Base-by-base conservation (phyloP, 768 basidiomycete genomes). In the Zangia roseola region DNA sequence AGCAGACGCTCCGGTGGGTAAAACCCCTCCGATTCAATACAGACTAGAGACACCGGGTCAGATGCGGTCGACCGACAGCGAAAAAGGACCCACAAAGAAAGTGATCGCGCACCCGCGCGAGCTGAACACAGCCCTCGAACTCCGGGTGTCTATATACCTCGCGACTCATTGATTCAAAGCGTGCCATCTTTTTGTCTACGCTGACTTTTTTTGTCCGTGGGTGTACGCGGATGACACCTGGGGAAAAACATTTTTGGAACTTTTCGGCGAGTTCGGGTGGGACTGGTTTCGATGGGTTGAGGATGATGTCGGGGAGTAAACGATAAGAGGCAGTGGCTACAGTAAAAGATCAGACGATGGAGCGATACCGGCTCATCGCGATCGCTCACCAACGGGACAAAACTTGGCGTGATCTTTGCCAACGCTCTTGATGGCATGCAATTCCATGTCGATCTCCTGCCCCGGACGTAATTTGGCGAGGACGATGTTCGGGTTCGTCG, bases 351-450 rank as follows among this genome's bases (percentile, higher is more conserved):
- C 31, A 57, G 36, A 19, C 1, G 13, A 39, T 26, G n/a, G 45
- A n/a, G 25, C 9, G 37, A 25, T 30, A 30, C 20, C 12, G 19
- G 25, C 17, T 12, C 19, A 30, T 43, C 9, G 36, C 16, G 36
- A 31, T 31, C 7, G 71, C 81, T 48, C 58, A 90, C 94, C 92
- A 43, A 98, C 97, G 25, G 97, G 94, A 49, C 83, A 91, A 67
- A 91, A 99, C 65, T 99, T 99, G 39, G 97, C 94, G 60, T 99
- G 95, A 53, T 94, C 92, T 60, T 90, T 90, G 14, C 94, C 94
- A 14, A 91, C 82, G 13, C 92, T 90, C 61, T 98, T 98, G 52
- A 94, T 74, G 19, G 93, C 94, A 61, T 98, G 94, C 47, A 94
- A 60, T 60, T 93, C 88, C 72, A 91, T 80, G 35, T 90, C 79